Evolutionary conservation across 2,329 filamentous ascomycete species (phyloP), one percentile per base, ranked within the genome.

Genomic region (Hymenoscyphus infarciens): DNA sequence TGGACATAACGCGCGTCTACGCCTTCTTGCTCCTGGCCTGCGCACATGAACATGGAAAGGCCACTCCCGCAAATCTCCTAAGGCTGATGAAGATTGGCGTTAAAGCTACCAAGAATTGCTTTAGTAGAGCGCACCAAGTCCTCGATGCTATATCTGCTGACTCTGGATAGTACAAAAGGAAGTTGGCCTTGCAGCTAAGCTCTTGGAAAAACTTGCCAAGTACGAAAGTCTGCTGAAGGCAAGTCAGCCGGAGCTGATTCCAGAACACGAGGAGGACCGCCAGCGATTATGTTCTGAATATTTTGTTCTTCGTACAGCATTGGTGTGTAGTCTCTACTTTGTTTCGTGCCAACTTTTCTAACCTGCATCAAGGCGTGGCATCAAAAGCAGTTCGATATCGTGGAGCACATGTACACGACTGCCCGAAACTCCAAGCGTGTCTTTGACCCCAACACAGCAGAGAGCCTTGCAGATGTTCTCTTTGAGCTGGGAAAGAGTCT

Each of bases 401-500:
- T 91, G 31, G 91, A 96, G 61, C 86, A 91, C 74, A 86, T 95
- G 80, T 93, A 88, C 74, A 75, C 75, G 39, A 90, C 90, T 69
- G 75, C 85, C 1, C 76, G 77, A 69, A 76, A 64, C n/a, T 74
- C 76, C 10, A 74, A 69, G 42, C 71, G 70, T 25, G 70, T 59
- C 60, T 72, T 84, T 1, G 81, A 87, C 53, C 74, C 81, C 0
- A 65, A 75, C 1, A 80, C 80, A 1, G 79, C 82, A 1, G 88
- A 93, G 72, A 80, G 78, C 42, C 75, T 93, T 53, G 82, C 87
- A 3, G 87, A 92, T 68, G 77, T 88, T 1, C 79, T 92, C 7
- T 90, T 87, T 66, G 86, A 89, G 63, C 89, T 96, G 49, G 92
- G 92, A 3, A 85, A 82, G 56, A 80, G 81, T 15, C 75, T 88